Base-by-base conservation (phyloP, 192 early-diverging fungal genomes). In the Gonapodya sp. region DNA sequence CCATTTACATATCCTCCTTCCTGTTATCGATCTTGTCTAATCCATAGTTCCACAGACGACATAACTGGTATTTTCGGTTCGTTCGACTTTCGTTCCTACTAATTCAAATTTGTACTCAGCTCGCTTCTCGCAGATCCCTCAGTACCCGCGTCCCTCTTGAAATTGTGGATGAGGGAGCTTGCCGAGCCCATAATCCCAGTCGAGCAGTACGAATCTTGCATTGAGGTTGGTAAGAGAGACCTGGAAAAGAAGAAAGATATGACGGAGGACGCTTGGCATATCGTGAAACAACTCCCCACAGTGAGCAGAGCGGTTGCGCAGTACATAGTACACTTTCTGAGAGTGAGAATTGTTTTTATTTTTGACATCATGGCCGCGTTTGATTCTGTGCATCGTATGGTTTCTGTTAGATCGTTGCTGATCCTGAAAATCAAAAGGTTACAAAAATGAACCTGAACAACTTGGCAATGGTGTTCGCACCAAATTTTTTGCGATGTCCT, bases 391-490 rank as follows among this genome's bases (percentile, higher is more conserved):
- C 8, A 64, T 16, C 8, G 46, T 16, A 64, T 73, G 36, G 72
- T 24, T 8, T 36, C 24, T 37, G 35, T 33, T 77, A 93, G 92
- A 85, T 89, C 34, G 91, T 98, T 79, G 92, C 92, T 34, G 89
- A 91, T 34, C 92, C 92, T 1, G 81, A 84, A 34, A 91, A 95
- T n/a, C 90, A 88, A 37, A 87, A 91, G 36, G 81, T 88, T 16
- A 98, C 97, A n/a, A 92, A 94, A 86, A 99, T 99, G 97, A 93
- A 90, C 34, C 85, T 93, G 35, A 87, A 88, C 81, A 99, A 98
- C 79, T 82, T 99, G 75, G 97, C 97, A 16, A 93, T 99, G 89
- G 95, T 99, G 8, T 98, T 97, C 89, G 96, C 95, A 31, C 97
- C 97, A n/a, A 93, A 94, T 72, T 92, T 97, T 78, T 85, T 99